Base-by-base conservation (phyloP, 2,329 filamentous ascomycete genomes). In the Paraphoma sp. region DNA sequence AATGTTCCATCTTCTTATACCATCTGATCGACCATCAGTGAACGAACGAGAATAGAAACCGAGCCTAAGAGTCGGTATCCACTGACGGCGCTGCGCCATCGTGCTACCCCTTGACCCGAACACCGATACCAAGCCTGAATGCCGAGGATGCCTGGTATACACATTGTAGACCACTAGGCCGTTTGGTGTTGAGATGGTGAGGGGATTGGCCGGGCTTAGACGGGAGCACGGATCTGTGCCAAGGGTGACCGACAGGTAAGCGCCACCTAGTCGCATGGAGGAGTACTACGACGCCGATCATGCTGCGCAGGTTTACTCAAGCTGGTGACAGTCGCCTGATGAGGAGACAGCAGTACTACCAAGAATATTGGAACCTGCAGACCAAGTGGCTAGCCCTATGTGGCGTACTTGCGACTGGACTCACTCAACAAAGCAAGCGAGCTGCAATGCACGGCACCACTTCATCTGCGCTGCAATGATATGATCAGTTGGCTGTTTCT, bases 1-100 rank as follows among this genome's bases (percentile, higher is more conserved):
- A 47, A 57, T 44, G n/a, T 16, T 18, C 14, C 12, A 29, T 41
- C 45, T 54, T 51, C 64, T 70, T 72, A 72, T 70, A 71, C 51
- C 61, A 49, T 28, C 29, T 45, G 40, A 60, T 38, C 33, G 43
- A 40, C 43, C 43, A 46, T 54, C 45, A 23, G 46, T 54, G 14
- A 17, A 28, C 14, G 29, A 11, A 46, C 54, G 53, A 57, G 63
- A 64, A 65, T 60, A 66, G 62, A 40, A 62, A 16, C 48, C 48
- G 52, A 53, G 53, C 17, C 29, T 52, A 47, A 59, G 59, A 57
- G 44, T 55, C 46, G 53, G 43, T 40, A 40, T 30, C 29, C 23
- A 46, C 23, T 1, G 43, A 33, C 51, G 31, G 44, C 42, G 45
- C 23, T 45, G 43, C 54, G 42, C 29, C 44, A 54, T 42, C 23